These are phyloP conservation scores for Euphrasia arctica DNA, from an alignment of 305 asterid species.

Conservation along the genomic window DNA sequence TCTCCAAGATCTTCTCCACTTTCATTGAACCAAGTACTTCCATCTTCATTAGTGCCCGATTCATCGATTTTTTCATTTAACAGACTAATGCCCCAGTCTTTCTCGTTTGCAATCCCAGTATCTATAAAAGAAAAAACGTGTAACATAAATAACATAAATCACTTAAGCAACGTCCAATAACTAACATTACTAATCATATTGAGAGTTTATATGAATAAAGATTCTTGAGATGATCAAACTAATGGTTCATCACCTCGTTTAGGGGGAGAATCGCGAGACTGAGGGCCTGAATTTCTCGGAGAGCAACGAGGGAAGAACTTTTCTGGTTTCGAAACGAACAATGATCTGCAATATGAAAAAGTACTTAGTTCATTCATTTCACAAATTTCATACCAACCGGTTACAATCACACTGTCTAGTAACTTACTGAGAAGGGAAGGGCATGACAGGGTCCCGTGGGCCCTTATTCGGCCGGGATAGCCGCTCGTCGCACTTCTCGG, in stretches of 20 bases:
- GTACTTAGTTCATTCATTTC: neutral
- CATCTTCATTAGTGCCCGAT: slow-evolving; percentile 85
- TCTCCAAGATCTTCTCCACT: slow-evolving; percentile 93
- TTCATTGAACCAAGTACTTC: slow-evolving; percentile 85
- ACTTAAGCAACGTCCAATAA: no score
- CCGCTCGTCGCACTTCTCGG: slow-evolving; percentile 50
- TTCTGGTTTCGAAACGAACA: slow-evolving; percentile 56
- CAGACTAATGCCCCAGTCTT: slow-evolving; percentile 92
- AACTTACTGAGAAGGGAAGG: slow-evolving; percentile 64
- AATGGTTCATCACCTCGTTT: slow-evolving; percentile 63
- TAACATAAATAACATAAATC: no score
- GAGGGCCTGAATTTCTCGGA: slow-evolving; percentile 75
- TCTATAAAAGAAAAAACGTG: slow-evolving; percentile 40
- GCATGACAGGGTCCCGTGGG: slow-evolving; percentile 42
- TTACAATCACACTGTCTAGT: neutral
- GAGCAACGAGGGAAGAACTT: slow-evolving; percentile 71
- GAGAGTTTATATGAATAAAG: neutral
- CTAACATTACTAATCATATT: no score
- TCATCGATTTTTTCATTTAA: slow-evolving; percentile 65
- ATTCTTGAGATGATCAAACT: neutral
- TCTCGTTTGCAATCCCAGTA: slow-evolving; percentile 98
- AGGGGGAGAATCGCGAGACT: slow-evolving; percentile 96
- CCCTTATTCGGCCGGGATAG: slow-evolving; percentile 36
- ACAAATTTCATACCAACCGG: slow-evolving; percentile 6
- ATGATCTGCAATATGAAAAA: slow-evolving; percentile 40